phyloP scores from a whole-genome alignment of 805 yeast genomes.

The Maudiozyma serrabonitensis region DNA sequence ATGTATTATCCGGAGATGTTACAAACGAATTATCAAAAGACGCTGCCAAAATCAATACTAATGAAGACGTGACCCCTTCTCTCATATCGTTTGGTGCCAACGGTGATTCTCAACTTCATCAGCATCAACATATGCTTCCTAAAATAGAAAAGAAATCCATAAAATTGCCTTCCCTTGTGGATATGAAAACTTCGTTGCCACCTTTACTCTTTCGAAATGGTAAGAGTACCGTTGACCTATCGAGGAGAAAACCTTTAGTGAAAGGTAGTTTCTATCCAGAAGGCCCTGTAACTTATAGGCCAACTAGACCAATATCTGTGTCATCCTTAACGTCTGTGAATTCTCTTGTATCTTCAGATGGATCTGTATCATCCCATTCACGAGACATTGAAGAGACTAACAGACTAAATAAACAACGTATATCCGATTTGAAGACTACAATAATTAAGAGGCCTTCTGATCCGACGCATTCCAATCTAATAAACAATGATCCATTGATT shows the following conservation, averaged over 20 bases:
- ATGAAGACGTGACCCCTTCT: background rate
- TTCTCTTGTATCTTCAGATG: conserved; percentile 8
- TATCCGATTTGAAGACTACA: conserved; percentile 27
- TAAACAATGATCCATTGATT: conserved; percentile 24
- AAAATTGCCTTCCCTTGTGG: background rate
- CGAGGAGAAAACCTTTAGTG: conserved; percentile 16
- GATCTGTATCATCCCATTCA: conserved; percentile 4
- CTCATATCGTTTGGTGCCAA: background rate
- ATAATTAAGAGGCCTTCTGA: conserved; percentile 21
- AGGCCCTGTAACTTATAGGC: conserved; percentile 23
- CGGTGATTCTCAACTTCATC: background rate
- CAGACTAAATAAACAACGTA: conserved; percentile 14
- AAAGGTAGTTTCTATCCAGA: conserved; percentile 29
- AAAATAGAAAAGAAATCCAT: background rate
- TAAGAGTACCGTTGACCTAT: conserved; percentile 1
- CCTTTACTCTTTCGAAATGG: background rate
- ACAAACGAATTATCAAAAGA: background rate
- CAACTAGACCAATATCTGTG: conserved; percentile 5
- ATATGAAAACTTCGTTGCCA: background rate
- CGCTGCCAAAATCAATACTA: background rate
- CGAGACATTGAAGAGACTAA: background rate
- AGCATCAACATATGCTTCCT: background rate
- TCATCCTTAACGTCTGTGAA: conserved; percentile 7
- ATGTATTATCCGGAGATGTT: conserved; percentile 8
- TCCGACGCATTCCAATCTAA: conserved; percentile 10